Conservation (phyloP, 2,329 filamentous ascomycete species). For the Sporothrix protearum region DNA sequence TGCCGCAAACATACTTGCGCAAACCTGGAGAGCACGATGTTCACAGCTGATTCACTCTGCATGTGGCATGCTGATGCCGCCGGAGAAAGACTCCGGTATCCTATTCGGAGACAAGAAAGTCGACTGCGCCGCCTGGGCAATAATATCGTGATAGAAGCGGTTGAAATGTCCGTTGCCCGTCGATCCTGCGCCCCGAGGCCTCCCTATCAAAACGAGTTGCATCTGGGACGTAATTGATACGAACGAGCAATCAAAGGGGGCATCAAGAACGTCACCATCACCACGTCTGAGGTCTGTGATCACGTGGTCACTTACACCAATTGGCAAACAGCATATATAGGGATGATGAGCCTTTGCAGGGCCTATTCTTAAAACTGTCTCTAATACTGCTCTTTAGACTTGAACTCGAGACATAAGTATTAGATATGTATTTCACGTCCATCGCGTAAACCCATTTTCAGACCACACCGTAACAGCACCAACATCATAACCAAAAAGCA, state of each 20-base stretch:
- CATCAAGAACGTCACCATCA: background rate
- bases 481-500: background rate
- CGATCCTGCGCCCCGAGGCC: background rate
- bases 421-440: too few species aligned
- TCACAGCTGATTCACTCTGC: background rate
- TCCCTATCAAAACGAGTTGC: too few species aligned
- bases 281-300: background rate
- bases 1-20: background rate
- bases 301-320: background rate
- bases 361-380: too few species aligned
- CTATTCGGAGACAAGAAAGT: background rate
- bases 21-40: background rate
- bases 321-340: too few species aligned
- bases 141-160: background rate
- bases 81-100: background rate
- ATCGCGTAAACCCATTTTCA: background rate
- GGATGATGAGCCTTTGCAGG: too few species aligned
- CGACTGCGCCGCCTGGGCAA: background rate
- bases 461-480: background rate
- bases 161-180: background rate
- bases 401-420: too few species aligned
- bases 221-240: too few species aligned
- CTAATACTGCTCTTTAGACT: too few species aligned
- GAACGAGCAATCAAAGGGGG: too few species aligned
- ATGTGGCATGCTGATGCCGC: background rate